Evolutionary conservation across 2,329 filamentous ascomycete species (phyloP), one percentile per base, ranked within the genome.

Genomic region (Colletotrichum tropicale): DNA sequence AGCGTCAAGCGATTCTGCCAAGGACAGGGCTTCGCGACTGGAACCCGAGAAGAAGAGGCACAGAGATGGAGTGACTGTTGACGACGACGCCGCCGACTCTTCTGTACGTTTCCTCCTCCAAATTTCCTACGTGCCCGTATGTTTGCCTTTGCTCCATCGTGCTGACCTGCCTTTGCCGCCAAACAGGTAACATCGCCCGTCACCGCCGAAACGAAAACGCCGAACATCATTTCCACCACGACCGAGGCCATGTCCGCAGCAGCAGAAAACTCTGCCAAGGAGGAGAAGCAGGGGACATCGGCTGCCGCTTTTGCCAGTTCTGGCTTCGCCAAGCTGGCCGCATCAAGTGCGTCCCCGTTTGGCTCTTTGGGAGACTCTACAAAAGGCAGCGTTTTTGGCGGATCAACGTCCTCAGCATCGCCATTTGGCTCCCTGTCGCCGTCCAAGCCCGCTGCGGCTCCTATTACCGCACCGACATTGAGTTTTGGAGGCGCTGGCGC

Each of bases 31-130:
- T 60, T 81, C 79, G 70, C 80, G 85, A 69, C 78, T 82, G 60
- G 91, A 92, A 80, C 92, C 92, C 21, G 91, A 93, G 83, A 93
- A 93, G 86, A 93, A 93, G 84, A 88, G 92, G 65, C 87, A 89
- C 74, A 88, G 92, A 69, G 92, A 93, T 75, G 85, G 87, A 61
- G 83, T 89, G 69, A 16, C 65, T 7, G n/a, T 36, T 52, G 68
- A 68, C 18, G 26, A 58, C 55, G 26, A 58, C 61, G 52, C 58
- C 8, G 12, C 32, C 34, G 62, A 75, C n/a, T 30, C 68, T 21
- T 38, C 64, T 34, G 75, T 76, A 38, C 13, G 72, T 43, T 60
- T 34, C n/a, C 18, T 18, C 9, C 32, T 52, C n/a, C 26, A 12
- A 6, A 28, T 26, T 32, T 28, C n/a, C 10, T 24, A 21, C 30